These are phyloP conservation scores for Cladorrhinum sp. DNA, from an alignment of 2,329 filamentous ascomycete species.

Conservation along the genomic window DNA sequence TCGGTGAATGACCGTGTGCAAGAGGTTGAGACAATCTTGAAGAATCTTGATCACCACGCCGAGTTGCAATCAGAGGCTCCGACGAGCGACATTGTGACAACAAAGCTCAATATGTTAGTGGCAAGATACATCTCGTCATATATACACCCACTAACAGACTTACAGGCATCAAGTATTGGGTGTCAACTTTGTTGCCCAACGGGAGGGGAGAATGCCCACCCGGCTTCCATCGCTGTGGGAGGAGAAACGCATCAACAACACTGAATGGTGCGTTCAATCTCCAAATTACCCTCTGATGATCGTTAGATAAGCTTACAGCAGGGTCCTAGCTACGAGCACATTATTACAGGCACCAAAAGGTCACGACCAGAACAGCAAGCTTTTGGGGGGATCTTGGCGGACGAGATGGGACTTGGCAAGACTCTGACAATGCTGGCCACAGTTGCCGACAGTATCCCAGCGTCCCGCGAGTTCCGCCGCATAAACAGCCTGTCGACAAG, in stretches of 20 bases:
- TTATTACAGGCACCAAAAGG: background rate
- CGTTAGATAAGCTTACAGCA: background rate
- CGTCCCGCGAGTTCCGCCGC: background rate
- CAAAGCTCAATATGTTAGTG: conserved; percentile 1
- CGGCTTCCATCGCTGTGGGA: conserved; percentile 2
- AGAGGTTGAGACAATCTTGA: conserved; percentile 7
- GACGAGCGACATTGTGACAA: conserved; percentile 1
- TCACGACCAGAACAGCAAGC: background rate
- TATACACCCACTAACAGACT: background rate
- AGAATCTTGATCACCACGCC: background rate
- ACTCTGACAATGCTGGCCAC: conserved; percentile 1
- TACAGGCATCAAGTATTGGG: conserved; percentile 4
- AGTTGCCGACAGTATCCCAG: background rate
- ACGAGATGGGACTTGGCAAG: conserved; percentile 5
- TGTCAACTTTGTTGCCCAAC: conserved; percentile 8
- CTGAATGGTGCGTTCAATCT: background rate
- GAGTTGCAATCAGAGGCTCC: background rate
- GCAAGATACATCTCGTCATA: background rate
- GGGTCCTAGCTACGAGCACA: background rate
- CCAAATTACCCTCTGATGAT: background rate
- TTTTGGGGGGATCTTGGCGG: conserved; percentile 2
- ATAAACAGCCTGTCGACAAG: background rate
- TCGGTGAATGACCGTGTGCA: background rate
- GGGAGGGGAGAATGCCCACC: conserved; percentile 1
- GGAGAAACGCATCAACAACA: conserved; percentile 3